phyloP scores from a whole-genome alignment of 2,329 filamentous ascomycete species.

The Microthyrium microscopicum region DNA sequence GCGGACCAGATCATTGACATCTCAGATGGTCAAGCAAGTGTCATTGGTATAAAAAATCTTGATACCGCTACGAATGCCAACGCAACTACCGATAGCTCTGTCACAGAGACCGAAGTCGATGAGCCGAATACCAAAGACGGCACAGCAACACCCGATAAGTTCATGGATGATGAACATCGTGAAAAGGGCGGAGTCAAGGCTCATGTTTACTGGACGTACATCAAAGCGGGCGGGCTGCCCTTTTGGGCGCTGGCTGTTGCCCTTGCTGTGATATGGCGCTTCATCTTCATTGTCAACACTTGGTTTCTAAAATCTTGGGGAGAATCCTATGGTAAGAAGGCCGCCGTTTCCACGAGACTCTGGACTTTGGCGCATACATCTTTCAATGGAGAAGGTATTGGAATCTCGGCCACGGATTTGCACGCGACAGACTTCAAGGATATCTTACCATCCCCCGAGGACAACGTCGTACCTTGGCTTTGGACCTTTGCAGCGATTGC shows the following conservation, averaged over 20 bases:
- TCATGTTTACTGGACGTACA: constrained; percentile 68
- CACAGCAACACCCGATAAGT: constrained; percentile 50
- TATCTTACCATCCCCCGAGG: constrained; percentile 46
- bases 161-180: constrained; percentile 62
- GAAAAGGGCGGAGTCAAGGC: constrained; percentile 59
- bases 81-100: too few relatives aligned
- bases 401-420: constrained; percentile 3
- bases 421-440: too few relatives aligned
- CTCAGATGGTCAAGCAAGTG: constrained; percentile 36
- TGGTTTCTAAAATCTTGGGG: constrained; percentile 85
- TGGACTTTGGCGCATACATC: constrained; percentile 1
- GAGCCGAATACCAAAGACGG: constrained; percentile 24
- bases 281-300: constrained; percentile 47
- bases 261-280: constrained; percentile 46
- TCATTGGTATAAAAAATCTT: constrained; percentile 17
- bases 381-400: not conserved
- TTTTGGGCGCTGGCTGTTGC: constrained; percentile 55
- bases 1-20: constrained; percentile 62
- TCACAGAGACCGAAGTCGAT: too few relatives aligned
- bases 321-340: constrained; percentile 44
- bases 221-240: constrained; percentile 58
- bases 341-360: not conserved
- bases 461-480: constrained; percentile 59
- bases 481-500: constrained; percentile 52
- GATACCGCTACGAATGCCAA: constrained; percentile 26